Conservation (phyloP, 345 rosid genomes). For the Gossypium arboreum region DNA sequence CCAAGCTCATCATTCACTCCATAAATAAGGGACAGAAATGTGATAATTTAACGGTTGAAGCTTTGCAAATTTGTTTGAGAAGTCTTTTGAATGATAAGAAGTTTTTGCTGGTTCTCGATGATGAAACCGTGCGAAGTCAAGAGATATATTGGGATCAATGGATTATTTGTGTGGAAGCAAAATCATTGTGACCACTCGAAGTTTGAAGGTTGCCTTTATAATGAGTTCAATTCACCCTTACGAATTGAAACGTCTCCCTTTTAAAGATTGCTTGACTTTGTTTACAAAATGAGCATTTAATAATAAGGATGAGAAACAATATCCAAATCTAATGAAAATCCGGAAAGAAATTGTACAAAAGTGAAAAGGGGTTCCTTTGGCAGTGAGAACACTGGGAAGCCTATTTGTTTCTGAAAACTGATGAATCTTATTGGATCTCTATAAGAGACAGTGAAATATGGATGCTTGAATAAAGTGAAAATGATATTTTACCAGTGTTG, state of each 20-base stretch:
- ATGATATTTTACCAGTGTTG: conserved; percentile 11
- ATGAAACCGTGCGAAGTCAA: not conserved
- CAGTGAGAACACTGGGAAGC: conserved; percentile 8
- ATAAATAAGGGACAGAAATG: not conserved
- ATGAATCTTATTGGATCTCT: not conserved
- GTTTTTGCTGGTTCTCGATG: not conserved
- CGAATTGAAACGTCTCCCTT: not conserved
- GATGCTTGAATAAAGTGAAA: not conserved
- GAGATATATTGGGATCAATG: not conserved
- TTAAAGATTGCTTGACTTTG: not conserved
- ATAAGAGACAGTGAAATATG: not conserved
- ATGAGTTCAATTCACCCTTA: not conserved
- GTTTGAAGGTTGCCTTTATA: not conserved
- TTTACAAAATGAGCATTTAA: not conserved
- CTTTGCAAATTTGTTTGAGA: not conserved
- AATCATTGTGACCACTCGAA: not conserved
- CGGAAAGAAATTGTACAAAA: not conserved
- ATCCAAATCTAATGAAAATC: not conserved
- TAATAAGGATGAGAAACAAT: not conserved
- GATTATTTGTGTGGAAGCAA: not conserved
- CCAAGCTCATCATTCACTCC: not conserved
- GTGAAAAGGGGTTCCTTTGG: conserved; percentile 15
- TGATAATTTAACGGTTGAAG: not conserved
- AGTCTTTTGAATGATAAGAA: not conserved
- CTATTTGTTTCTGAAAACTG: not conserved